Evolutionary conservation across 2,329 filamentous ascomycete genomes (phyloP).

Genomic region (Hymenoscyphus fructigenus): DNA sequence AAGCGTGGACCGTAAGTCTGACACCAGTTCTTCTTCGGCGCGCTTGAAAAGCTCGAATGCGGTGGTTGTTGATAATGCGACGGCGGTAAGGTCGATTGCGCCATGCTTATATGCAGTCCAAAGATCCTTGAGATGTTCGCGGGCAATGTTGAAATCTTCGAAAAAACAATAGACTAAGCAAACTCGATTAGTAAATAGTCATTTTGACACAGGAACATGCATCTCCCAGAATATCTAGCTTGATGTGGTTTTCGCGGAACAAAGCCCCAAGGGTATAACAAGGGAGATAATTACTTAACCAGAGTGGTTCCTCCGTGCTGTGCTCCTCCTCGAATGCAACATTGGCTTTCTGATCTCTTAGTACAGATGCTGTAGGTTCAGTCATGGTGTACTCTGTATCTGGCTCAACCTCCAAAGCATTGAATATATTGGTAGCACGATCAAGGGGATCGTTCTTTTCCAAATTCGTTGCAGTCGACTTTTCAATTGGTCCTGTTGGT

Average conservation of each 20-base stretch:
- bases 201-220: no score
- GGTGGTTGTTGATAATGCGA: background rate
- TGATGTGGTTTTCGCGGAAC: no score
- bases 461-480: conserved; percentile 35
- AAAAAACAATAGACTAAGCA: background rate
- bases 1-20: background rate
- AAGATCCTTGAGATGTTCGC: background rate
- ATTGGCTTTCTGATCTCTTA: background rate
- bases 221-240: no score
- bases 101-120: background rate
- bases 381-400: conserved; percentile 9
- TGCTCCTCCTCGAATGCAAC: background rate
- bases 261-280: no score
- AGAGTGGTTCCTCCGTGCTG: background rate
- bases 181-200: no score
- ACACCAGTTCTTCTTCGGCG: background rate
- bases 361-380: background rate
- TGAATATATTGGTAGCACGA: conserved; percentile 2
- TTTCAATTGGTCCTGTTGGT: no score
- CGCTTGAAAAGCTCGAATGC: background rate
- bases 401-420: conserved; percentile 8
- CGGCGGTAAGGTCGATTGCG: background rate
- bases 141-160: background rate
- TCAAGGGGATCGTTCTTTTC: conserved; percentile 40
- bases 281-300: background rate